phyloP scores from a whole-genome alignment of 441 rosid species.

The Sinapis alba region DNA sequence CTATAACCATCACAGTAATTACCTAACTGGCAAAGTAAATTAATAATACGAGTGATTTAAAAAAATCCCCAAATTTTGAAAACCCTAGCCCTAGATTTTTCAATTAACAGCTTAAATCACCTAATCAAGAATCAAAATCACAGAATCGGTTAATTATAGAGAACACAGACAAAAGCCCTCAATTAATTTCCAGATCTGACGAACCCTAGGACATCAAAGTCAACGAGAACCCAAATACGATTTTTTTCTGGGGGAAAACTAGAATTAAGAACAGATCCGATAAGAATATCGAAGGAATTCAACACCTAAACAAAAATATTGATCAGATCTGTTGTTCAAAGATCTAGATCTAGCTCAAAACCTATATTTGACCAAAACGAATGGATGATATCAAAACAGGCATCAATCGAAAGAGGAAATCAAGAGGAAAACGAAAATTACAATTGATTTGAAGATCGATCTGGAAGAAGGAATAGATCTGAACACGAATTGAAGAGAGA shows the following conservation, averaged over 20 bases:
- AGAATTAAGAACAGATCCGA: constrained; percentile 29
- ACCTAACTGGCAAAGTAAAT: not conserved
- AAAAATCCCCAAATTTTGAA: constrained; percentile 34
- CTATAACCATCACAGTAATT: not conserved
- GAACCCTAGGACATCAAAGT: constrained; percentile 9
- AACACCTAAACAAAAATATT: constrained; percentile 2
- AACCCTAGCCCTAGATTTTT: constrained; percentile 72
- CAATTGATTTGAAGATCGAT: constrained; percentile 40
- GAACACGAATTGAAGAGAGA: constrained; percentile 21
- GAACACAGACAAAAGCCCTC: constrained; percentile 43
- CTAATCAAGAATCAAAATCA: constrained; percentile 25
- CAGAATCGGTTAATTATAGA: not conserved
- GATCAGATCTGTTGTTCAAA: constrained; percentile 40
- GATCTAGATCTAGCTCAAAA: constrained; percentile 46
- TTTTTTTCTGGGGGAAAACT: constrained; percentile 21
- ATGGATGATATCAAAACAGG: constrained; percentile 34
- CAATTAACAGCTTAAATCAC: constrained; percentile 23
- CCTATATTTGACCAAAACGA: constrained; percentile 39
- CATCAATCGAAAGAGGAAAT: constrained; percentile 42
- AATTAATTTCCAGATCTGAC: constrained; percentile 42
- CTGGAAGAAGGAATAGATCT: constrained; percentile 28
- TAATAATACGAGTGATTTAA: constrained; percentile 4
- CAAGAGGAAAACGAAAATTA: constrained; percentile 35
- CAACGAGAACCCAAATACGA: constrained; percentile 35
- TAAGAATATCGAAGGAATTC: constrained; percentile 14